Conservation (phyloP, 768 basidiomycete genomes). For the Trametes cingulata region DNA sequence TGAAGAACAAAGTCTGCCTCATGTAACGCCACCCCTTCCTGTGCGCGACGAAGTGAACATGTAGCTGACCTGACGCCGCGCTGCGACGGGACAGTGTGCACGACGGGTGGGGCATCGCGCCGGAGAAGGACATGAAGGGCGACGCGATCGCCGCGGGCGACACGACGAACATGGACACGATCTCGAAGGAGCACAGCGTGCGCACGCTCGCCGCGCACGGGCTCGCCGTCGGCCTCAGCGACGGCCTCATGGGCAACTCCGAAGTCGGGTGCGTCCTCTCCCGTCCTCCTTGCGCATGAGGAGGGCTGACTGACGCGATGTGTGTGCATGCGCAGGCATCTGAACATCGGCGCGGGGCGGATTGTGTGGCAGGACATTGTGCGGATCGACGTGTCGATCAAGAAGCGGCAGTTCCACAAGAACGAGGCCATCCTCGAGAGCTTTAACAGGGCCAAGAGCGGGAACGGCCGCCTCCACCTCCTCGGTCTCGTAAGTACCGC, state of each 20-base stretch:
- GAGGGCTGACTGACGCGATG: neutral
- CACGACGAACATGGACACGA: slow-evolving; percentile 88
- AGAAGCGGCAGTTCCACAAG: slow-evolving; percentile 85
- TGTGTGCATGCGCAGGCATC: slow-evolving; percentile 54
- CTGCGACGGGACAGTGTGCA: slow-evolving; percentile 70
- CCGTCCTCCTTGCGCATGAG: neutral
- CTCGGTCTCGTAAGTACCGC: slow-evolving; percentile 66
- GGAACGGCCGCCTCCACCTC: slow-evolving; percentile 84
- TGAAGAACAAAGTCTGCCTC: slow-evolving; percentile 89
- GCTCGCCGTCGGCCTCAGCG: slow-evolving; percentile 87
- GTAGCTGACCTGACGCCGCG: neutral
- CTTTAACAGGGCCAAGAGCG: slow-evolving; percentile 77
- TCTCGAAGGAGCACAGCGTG: slow-evolving; percentile 74
- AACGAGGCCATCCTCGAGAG: slow-evolving; percentile 69
- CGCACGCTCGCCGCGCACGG: slow-evolving; percentile 82
- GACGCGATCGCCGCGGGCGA: slow-evolving; percentile 85
- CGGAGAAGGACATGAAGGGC: slow-evolving; percentile 69
- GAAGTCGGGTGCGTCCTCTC: slow-evolving; percentile 80
- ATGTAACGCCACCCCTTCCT: slow-evolving; percentile 51
- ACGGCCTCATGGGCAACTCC: slow-evolving; percentile 97
- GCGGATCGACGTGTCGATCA: slow-evolving; percentile 88
- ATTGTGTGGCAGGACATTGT: slow-evolving; percentile 99
- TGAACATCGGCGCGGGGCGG: slow-evolving; percentile 94
- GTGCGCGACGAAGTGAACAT: no score
- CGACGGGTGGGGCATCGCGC: slow-evolving; percentile 92